Evolutionary conservation across 2,329 filamentous ascomycete species (phyloP), one percentile per base, ranked within the genome.

Genomic region (Epichloe coenophiala): DNA sequence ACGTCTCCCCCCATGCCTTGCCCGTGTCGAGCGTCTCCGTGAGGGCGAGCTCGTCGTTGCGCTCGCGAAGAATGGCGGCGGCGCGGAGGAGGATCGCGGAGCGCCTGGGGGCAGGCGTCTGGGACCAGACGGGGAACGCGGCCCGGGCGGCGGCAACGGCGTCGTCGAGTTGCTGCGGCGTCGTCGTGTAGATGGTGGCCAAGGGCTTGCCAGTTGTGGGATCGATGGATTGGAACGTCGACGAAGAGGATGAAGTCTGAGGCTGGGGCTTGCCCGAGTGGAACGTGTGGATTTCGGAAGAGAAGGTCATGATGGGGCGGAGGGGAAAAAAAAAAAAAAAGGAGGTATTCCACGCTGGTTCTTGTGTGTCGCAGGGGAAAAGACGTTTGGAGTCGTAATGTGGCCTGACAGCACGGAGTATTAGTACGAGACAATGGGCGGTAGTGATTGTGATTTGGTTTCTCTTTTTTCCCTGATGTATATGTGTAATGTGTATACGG

Each of bases 1-100:
- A 86, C 3, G 89, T 95, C 68, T 95, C 88, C 84, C 88, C 84
- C 67, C 78, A 91, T 7, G 88, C 80, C 66, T 94, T 94, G 62
- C 89, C 88, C 0, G 88, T 94, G 65, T 95, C 88, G 60, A 84
- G 74, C 2, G 88, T 94, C 70, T 95, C 88, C 50, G 88, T 72
- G 51, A 75, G 76, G 47, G 88, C 88, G 41, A 95, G 82, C 51
- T 82, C 80, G 61, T 94, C 85, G 65, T 94, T 94, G 56, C 82
- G 80, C 56, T 80, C 70, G 45, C 88, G 84, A 12, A 95, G 74
- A 13, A 95, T 68, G 45, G 78, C 69, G 17, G 86, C 88, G 3
- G 88, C 88, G 63, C 79, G 81, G 33, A 88, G 83, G 9, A 95
- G 79, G 58, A 94, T 84, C 51, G 86, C 81, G 1, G 87, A 81